A percentile compares a stretch with the other conserved stretches of the same genome.
Evolutionary conservation across 163 green algal genomes (phyloP).

Genomic region (Coccomyxa subellipsoidea): DNA sequence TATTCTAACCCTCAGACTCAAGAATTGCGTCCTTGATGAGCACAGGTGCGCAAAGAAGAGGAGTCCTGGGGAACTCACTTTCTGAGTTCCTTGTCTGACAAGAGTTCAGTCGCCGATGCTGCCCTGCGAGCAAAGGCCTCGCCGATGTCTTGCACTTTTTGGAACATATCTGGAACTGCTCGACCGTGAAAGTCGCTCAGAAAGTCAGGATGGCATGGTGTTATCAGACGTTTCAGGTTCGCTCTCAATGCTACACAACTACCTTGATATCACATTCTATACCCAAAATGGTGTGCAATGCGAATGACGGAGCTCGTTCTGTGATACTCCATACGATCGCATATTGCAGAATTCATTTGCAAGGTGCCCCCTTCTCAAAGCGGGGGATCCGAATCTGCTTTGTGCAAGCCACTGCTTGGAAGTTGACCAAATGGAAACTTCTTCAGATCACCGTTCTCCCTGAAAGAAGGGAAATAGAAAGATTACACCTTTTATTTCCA

Average conservation of each 20-base stretch:
- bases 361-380: neutral
- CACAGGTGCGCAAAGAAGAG: neutral
- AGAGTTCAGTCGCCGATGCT: slow-evolving; percentile 20
- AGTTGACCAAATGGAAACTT: neutral
- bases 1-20: no score
- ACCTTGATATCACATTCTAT: no score
- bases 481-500: no score
- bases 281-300: no score
- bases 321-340: neutral
- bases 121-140: slow-evolving; percentile 21
- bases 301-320: neutral
- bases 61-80: neutral
- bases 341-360: neutral
- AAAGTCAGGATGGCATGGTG: no score
- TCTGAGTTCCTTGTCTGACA: slow-evolving; percentile 29
- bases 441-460: neutral
- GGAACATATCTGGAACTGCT: neutral
- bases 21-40: slow-evolving; percentile 14
- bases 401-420: neutral
- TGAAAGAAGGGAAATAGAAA: neutral
- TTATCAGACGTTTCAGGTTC: no score
- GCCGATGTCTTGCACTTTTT: slow-evolving; percentile 2
- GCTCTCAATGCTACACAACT: no score
- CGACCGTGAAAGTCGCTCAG: no score
- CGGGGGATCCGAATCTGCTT: neutral